These are phyloP conservation scores for Naganishia albida DNA, from an alignment of 1,284 basidiomycete species.

Conservation along the genomic window DNA sequence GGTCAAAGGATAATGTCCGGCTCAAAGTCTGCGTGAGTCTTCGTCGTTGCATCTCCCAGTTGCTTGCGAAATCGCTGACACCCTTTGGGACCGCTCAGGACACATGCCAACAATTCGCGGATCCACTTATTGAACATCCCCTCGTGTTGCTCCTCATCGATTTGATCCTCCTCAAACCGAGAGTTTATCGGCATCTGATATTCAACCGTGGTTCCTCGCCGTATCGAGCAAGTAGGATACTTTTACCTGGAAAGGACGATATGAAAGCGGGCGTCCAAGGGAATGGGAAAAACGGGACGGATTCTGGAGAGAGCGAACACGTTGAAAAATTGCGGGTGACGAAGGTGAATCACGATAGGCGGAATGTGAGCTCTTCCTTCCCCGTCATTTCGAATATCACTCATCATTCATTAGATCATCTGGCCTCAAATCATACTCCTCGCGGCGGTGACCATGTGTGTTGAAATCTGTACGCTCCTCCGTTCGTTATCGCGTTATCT, in stretches of 20 bases:
- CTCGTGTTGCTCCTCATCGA: conserved; percentile 74
- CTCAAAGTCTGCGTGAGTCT: conserved; percentile 71
- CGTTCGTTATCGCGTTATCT: background rate
- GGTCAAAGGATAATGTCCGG: conserved; percentile 76
- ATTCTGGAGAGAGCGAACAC: background rate
- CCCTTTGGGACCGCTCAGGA: conserved; percentile 51
- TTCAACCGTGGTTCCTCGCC: conserved; percentile 78
- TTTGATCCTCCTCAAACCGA: conserved; percentile 79
- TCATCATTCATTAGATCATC: conserved; percentile 2
- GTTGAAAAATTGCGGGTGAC: conserved; percentile 6
- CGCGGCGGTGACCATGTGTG: conserved; percentile 11
- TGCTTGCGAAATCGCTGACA: background rate
- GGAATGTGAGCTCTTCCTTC: background rate
- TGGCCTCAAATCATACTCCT: conserved; percentile 8
- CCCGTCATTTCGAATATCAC: background rate
- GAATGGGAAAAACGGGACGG: background rate
- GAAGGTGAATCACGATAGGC: conserved; percentile 9
- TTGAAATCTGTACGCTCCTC: conserved; percentile 35
- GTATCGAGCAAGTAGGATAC: conserved; percentile 31
- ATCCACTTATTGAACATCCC: conserved; percentile 88
- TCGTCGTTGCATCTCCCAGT: background rate
- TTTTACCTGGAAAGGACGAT: background rate
- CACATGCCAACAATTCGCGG: conserved; percentile 71
- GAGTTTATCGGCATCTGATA: conserved; percentile 84
- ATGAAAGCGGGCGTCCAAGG: background rate